A percentile compares a stretch with the other conserved stretches of the same genome.
Conservation (phyloP, 75 land plant genomes). For the Pinus tabuliformis region DNA sequence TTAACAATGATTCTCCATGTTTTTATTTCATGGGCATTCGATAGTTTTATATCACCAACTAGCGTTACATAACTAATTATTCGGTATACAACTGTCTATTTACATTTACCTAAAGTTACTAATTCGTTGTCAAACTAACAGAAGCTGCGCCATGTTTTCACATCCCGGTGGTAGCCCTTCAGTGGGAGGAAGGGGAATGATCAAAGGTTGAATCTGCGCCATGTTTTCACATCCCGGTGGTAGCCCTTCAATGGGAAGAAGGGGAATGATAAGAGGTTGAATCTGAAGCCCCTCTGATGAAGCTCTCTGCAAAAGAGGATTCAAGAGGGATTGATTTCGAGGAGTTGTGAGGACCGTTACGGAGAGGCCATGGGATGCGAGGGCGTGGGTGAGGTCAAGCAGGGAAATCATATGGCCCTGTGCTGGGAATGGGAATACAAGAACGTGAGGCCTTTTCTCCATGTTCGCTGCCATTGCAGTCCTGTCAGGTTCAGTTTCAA, state of each 20-base stretch:
- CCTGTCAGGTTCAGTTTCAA: too few species aligned
- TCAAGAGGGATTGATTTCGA: conserved; percentile 27
- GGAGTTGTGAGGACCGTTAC: conserved; percentile 37
- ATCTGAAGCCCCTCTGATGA: conserved; percentile 11
- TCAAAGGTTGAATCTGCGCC: conserved; percentile 14
- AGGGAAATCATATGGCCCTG: conserved; percentile 51
- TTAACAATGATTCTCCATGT: too few species aligned
- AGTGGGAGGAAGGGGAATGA: too few species aligned
- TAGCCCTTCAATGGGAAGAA: neutral
- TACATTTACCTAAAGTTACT: too few species aligned
- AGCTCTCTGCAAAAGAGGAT: conserved; percentile 10
- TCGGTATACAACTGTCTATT: too few species aligned
- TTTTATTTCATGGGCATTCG: too few species aligned
- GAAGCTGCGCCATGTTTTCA: too few species aligned
- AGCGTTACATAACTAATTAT: too few species aligned
- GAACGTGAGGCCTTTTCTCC: conserved; percentile 6
- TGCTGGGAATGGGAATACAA: conserved; percentile 35
- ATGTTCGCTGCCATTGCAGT: neutral
- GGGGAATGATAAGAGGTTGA: conserved; percentile 18
- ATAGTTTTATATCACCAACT: too few species aligned
- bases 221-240: conserved; percentile 10
- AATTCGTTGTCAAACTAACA: too few species aligned
- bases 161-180: too few species aligned
- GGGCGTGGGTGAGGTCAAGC: conserved; percentile 37
- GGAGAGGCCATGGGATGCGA: conserved; percentile 15